phyloP scores from a whole-genome alignment of 139 green algal species.

The Chlorella sp. region DNA sequence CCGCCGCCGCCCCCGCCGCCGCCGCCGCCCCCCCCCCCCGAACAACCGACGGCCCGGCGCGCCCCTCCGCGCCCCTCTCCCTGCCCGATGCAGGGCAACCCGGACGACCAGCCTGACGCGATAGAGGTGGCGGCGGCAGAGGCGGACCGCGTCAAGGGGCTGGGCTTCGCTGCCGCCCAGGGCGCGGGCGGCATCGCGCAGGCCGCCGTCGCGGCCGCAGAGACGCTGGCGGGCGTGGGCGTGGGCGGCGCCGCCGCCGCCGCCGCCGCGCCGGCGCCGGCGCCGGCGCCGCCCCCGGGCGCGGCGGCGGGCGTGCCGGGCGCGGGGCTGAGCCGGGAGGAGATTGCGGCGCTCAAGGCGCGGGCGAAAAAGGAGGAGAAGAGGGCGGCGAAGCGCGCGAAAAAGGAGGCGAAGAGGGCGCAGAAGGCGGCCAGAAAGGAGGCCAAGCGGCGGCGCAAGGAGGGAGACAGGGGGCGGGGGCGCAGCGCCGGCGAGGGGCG shows the following conservation, averaged over 20 bases:
- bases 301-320: neutral
- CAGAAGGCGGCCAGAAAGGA: neutral
- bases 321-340: constrained; percentile 24
- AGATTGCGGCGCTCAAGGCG: constrained; percentile 33
- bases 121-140: constrained; percentile 17
- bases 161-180: constrained; percentile 44
- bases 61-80: no score
- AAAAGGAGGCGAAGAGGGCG: constrained; percentile 26
- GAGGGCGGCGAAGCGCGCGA: constrained; percentile 25
- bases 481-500: no score
- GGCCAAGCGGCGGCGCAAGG: constrained; percentile 5
- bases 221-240: constrained; percentile 25
- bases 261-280: neutral
- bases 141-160: constrained; percentile 42
- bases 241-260: constrained; percentile 1
- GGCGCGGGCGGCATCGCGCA: neutral
- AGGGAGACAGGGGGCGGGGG: neutral
- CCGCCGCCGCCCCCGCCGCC: neutral
- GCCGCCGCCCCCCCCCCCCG: neutral
- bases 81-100: constrained; percentile 17
- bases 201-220: neutral
- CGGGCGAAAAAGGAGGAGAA: constrained; percentile 32
- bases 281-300: neutral
- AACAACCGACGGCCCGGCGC: no score
- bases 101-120: constrained; percentile 2